Conservation (phyloP, 2,329 filamentous ascomycete species). For the Fusarium domesticum region DNA sequence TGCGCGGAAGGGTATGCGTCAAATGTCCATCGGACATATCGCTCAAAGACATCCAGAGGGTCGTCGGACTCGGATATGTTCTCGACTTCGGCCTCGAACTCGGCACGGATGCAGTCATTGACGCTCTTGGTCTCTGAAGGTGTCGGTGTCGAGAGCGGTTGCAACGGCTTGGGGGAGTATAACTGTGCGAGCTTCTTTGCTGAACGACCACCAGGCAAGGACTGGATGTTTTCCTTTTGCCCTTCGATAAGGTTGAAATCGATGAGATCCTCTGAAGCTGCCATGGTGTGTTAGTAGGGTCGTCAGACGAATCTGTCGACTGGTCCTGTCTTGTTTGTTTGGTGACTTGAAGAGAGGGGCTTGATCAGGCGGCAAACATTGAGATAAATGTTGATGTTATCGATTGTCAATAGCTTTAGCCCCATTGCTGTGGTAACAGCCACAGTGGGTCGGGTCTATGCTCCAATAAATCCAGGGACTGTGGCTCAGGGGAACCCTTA, state of each 20-base stretch:
- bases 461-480: no score
- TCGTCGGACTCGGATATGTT: conserved; percentile 85
- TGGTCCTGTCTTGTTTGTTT: conserved; percentile 4
- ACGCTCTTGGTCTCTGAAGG: conserved; percentile 71
- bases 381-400: conserved; percentile 20
- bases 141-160: conserved; percentile 59
- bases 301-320: conserved; percentile 8
- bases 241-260: conserved; percentile 91
- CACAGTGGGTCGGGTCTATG: conserved; percentile 10
- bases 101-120: conserved; percentile 74
- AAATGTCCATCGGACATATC: conserved; percentile 95
- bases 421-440: conserved; percentile 28
- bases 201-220: conserved; percentile 81
- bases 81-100: conserved; percentile 81
- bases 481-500: no score
- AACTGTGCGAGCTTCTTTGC: conserved; percentile 83
- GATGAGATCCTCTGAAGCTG: conserved; percentile 52
- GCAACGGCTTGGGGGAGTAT: conserved; percentile 65
- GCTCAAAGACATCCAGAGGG: conserved; percentile 90
- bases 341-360: conserved; percentile 6
- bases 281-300: conserved; percentile 41
- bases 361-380: not conserved
- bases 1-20: conserved; percentile 94
- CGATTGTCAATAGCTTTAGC: conserved; percentile 4
- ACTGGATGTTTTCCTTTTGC: conserved; percentile 98